Evolutionary conservation across 768 basidiomycete species (phyloP), one percentile per base, ranked within the genome.

Genomic region (Boletus rufocinnamomeus): DNA sequence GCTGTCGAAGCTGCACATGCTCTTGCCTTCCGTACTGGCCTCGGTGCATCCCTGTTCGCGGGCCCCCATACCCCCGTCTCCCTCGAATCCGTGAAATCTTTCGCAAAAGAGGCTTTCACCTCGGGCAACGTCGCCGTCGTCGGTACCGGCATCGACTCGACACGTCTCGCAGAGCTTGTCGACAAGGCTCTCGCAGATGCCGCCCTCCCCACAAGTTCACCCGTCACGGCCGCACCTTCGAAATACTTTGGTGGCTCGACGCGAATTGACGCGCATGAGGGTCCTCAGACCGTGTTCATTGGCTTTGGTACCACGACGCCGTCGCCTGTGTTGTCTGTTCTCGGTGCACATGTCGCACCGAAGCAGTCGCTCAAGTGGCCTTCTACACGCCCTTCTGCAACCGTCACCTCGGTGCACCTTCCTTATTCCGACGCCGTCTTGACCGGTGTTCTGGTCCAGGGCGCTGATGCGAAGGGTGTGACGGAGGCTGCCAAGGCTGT

Each of bases 351-450:
- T 66, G 78, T 98, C 63, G 91, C 93, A 46, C 87, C 95, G 16
- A 76, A 81, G 23, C 80, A 89, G 9, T 83, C 91, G 37, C 79
- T 98, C 70, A 98, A 98, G 75, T 98, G 95, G 95, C 76, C 89
- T 11, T 74, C 83, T 53, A 75, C 77, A 51, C 86, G 86, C n/a
- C 68, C 71, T 56, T 82, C 83, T 44, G 78, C 88, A 2, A 82
- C 82, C 27, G 89, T 89, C 55, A 81, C 88, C 71, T 74, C 88
- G 13, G 85, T 97, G 53, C 84, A 91, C 69, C 79, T 95, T 14
- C 87, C 90, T 16, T 98, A 98, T 77, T 92, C 94, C 17, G 96
- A 98, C 70, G 95, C 94, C 4, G 80, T 89, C 8, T 81, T 99
- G 51, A 85, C 96, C 59, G 95, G 95, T 58, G 75, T 97, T 56